A percentile compares a stretch with the other conserved stretches of the same genome.
phyloP scores from a whole-genome alignment of 305 asterid genomes.

The Rubia peregrina region DNA sequence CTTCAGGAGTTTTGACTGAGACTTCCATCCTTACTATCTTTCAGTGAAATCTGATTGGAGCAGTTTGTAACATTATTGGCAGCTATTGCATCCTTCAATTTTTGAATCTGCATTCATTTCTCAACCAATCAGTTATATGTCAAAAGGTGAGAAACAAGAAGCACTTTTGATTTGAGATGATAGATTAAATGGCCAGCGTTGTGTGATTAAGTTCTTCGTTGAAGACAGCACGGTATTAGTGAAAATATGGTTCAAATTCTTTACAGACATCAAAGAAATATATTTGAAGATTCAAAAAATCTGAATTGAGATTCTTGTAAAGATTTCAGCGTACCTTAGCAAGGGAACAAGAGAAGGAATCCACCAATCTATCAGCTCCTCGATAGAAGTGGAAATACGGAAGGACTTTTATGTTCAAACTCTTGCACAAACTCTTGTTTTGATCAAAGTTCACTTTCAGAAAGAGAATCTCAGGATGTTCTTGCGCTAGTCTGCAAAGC shows the following conservation, averaged over 20 bases:
- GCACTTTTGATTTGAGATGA: background rate
- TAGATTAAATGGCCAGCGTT: background rate
- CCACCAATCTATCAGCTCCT: constrained; percentile 53
- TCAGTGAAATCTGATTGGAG: constrained; percentile 14
- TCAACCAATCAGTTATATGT: constrained; percentile 1
- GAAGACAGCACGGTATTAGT: background rate
- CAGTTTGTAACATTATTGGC: constrained; percentile 12
- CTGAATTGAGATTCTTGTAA: background rate
- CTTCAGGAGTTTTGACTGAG: constrained; percentile 14
- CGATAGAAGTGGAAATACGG: constrained; percentile 62
- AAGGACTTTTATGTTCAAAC: constrained; percentile 57
- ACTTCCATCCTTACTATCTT: constrained; percentile 19
- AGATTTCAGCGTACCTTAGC: constrained; percentile 33
- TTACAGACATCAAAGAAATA: background rate
- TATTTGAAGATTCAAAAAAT: background rate
- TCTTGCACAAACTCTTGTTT: constrained; percentile 60
- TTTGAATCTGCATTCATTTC: constrained; percentile 26
- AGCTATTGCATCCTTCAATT: constrained; percentile 15
- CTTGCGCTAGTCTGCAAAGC: constrained; percentile 54
- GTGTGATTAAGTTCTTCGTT: background rate
- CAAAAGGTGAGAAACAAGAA: background rate
- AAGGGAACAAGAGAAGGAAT: constrained; percentile 76
- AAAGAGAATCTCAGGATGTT: constrained; percentile 52
- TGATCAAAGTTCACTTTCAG: constrained; percentile 62
- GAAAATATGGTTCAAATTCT: background rate